Conservation (phyloP, 108 stramenopile species). For the Skeletonema tropicum region DNA sequence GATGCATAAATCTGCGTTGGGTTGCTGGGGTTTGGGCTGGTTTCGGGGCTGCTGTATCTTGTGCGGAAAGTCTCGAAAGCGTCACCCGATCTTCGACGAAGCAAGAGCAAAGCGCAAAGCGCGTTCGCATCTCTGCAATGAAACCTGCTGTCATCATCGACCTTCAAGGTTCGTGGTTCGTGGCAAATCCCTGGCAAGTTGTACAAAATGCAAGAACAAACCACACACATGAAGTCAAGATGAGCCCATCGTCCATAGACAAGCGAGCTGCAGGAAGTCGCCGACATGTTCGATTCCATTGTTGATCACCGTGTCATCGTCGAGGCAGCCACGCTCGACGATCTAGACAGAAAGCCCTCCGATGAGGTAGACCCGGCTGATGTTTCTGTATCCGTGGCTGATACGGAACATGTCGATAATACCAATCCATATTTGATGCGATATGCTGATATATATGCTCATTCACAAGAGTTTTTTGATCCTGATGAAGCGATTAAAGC, state of each 20-base stretch:
- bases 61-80: no score
- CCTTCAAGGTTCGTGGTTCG: no score
- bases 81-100: no score
- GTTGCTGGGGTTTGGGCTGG: no score
- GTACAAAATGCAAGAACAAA: no score
- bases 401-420: slow-evolving; percentile 28
- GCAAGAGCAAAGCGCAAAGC: no score
- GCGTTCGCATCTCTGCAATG: no score
- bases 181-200: no score
- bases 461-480: slow-evolving; percentile 5
- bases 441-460: slow-evolving; percentile 39
- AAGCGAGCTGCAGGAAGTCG: not conserved
- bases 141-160: no score
- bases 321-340: slow-evolving; percentile 20
- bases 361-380: not conserved
- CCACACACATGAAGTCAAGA: not conserved
- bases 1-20: no score
- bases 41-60: no score
- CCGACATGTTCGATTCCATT: not conserved
- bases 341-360: not conserved
- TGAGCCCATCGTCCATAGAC: not conserved
- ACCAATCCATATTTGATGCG: slow-evolving; percentile 33
- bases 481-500: not conserved
- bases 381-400: slow-evolving; percentile 8
- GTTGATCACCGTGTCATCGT: slow-evolving; percentile 10